Percentiles rank a stretch among this genome's conserved stretches.
Evolutionary conservation across 2,329 filamentous ascomycete genomes (phyloP).

Genomic region (Calycina herbarum): DNA sequence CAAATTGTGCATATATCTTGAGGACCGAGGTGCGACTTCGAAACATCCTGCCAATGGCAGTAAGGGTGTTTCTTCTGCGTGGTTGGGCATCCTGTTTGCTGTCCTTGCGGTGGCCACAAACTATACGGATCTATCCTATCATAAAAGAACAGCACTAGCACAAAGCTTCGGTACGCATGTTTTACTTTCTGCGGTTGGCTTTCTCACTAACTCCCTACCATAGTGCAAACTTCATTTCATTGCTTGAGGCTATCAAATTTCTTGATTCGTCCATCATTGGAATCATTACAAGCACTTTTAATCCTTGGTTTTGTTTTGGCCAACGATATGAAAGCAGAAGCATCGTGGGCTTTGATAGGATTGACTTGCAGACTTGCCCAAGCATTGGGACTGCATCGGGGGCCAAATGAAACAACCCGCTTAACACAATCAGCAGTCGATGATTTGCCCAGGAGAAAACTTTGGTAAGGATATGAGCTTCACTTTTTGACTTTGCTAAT

Average conservation of each 20-base stretch:
- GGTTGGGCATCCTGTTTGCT: slow-evolving; percentile 65
- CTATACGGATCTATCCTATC: slow-evolving; percentile 63
- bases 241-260: slow-evolving; percentile 65
- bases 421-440: slow-evolving; percentile 24
- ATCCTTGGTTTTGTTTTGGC: slow-evolving; percentile 63
- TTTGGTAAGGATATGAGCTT: slow-evolving; percentile 30
- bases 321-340: slow-evolving; percentile 70
- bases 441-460: slow-evolving; percentile 33
- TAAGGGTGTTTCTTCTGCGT: slow-evolving; percentile 56
- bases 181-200: no score
- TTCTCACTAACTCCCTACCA: neutral
- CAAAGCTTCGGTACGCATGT: slow-evolving; percentile 48
- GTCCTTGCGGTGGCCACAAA: slow-evolving; percentile 66
- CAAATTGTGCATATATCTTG: slow-evolving; percentile 63
- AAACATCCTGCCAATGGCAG: slow-evolving; percentile 30
- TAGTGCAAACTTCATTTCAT: slow-evolving; percentile 53
- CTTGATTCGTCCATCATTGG: slow-evolving; percentile 61
- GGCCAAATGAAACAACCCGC: slow-evolving; percentile 31
- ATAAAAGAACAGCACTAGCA: slow-evolving; percentile 39
- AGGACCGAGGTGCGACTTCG: slow-evolving; percentile 55
- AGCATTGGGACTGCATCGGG: slow-evolving; percentile 58
- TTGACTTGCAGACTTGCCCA: slow-evolving; percentile 66
- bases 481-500: slow-evolving; percentile 13
- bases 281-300: slow-evolving; percentile 64
- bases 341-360: slow-evolving; percentile 64